Base-by-base conservation (phyloP, 2,329 filamentous ascomycete species). In the Aspergillus brunneoviolaceus region DNA sequence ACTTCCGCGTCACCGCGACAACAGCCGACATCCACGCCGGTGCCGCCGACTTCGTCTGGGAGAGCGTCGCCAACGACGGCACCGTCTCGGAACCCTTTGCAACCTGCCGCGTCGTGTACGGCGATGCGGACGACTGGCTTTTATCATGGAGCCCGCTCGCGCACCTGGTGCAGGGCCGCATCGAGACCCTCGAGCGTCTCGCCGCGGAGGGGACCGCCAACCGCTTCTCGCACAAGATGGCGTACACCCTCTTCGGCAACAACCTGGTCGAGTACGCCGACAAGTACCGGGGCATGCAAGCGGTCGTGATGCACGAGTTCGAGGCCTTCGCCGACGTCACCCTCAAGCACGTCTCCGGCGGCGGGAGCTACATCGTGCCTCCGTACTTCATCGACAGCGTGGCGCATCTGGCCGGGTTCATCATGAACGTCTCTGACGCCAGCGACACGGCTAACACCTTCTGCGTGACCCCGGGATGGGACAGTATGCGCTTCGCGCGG, bases 201-300 rank as follows among this genome's bases (percentile, higher is more conserved):
- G 72, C 70, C 4, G 53, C 31, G 2, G 51, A 62, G 14, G 73
- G 73, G 4, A 63, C 27, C 1, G 73, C 74, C 6, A 74, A 63
- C 50, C 59, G 66, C 39, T 10, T 70, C 75, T 60, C 55, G 58
- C 12, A 70, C 59, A 68, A 67, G 56, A 74, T 78, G 70, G 74
- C 70, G 2, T 78, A 78, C 61, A 61, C 25, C 6, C 66, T 76
- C 2, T 77, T 77, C 55, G 51, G 45, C 3, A 65, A 58, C 27
- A 66, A 68, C 49, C 59, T 70, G 2, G 69, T 72, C 10, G 65
- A 70, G 55, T 72, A 72, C 55, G 65, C 66, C 2, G 64, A 70
- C 10, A 67, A 65, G 25, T 75, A 75, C 53, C 70, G 69, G 5
- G 72, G 69, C 50, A 74, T 75, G 67, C 66, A 74, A 31, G 63